phyloP scores from a whole-genome alignment of 2,329 filamentous ascomycete genomes.

The Aurifilum marmelostoma region DNA sequence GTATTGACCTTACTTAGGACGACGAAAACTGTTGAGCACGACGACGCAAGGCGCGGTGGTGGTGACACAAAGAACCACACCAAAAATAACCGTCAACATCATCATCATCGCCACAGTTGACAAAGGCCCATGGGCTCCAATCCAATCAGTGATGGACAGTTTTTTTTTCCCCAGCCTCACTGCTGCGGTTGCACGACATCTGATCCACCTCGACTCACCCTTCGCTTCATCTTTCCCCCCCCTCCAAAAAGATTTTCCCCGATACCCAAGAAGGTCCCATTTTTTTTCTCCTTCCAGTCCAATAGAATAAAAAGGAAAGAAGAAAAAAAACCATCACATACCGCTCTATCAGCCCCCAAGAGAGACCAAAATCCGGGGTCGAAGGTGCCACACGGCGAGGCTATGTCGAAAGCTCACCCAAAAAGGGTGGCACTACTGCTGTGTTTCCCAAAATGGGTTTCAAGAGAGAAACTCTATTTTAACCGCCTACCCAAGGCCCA shows the following conservation, averaged over 20 bases:
- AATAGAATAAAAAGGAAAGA: not conserved
- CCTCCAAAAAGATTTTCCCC: not conserved
- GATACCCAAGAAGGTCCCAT: not conserved
- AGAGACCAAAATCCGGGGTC: not conserved
- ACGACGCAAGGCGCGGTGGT: not conserved
- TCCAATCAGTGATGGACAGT: not conserved
- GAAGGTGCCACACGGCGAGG: constrained; percentile 15
- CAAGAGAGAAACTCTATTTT: constrained; percentile 7
- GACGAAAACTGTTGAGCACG: not conserved
- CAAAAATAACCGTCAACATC: not conserved
- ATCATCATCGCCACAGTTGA: constrained; percentile 7
- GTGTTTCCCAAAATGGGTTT: constrained; percentile 26
- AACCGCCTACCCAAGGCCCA: too few relatives aligned
- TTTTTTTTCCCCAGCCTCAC: not conserved
- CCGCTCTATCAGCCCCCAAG: too few relatives aligned
- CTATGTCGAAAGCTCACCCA: constrained; percentile 10
- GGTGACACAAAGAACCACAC: not conserved
- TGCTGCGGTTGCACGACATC: not conserved
- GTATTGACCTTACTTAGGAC: not conserved
- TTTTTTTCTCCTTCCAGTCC: not conserved
- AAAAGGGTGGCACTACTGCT: constrained; percentile 15
- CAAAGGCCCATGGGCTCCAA: not conserved
- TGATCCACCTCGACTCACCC: not conserved
- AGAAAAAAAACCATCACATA: too few relatives aligned
- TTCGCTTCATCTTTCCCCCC: not conserved